Conservation (phyloP, 306 rosid species). For the Boehmeria nivea region DNA sequence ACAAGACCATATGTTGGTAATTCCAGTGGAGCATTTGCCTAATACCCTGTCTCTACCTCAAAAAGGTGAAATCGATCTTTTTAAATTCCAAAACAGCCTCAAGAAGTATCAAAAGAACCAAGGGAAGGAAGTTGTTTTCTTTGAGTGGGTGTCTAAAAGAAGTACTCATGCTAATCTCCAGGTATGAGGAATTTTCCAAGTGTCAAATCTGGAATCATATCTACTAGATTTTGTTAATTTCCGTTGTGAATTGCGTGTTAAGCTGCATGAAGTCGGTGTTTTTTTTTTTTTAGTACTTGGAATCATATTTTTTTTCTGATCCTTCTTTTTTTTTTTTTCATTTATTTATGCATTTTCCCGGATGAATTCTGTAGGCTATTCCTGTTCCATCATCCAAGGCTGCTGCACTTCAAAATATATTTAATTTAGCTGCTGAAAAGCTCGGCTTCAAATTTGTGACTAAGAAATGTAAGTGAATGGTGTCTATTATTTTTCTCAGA, state of each 20-base stretch:
- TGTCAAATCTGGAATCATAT: too few relatives aligned
- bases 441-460: slow-evolving; percentile 59
- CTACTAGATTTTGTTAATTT: background rate
- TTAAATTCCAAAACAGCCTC: slow-evolving; percentile 58
- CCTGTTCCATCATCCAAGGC: slow-evolving; percentile 81
- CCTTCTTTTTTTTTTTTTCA: too few relatives aligned
- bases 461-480: slow-evolving; percentile 44
- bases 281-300: too few relatives aligned
- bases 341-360: slow-evolving; percentile 5
- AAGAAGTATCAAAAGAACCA: slow-evolving; percentile 47
- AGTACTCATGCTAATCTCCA: slow-evolving; percentile 91
- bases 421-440: slow-evolving; percentile 85
- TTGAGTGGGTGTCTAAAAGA: slow-evolving; percentile 83
- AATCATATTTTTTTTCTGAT: too few relatives aligned
- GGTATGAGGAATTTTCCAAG: slow-evolving; percentile 49
- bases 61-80: slow-evolving; percentile 60
- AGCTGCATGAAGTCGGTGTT: too few relatives aligned
- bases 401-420: slow-evolving; percentile 49
- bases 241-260: too few relatives aligned
- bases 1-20: slow-evolving; percentile 71
- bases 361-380: slow-evolving; percentile 54
- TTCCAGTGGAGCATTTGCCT: slow-evolving; percentile 79
- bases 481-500: background rate
- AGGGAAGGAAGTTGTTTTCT: slow-evolving; percentile 80
- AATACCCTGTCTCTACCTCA: slow-evolving; percentile 54